These are phyloP conservation scores for Auriscalpium orientale DNA, from an alignment of 768 basidiomycete species.

Conservation along the genomic window DNA sequence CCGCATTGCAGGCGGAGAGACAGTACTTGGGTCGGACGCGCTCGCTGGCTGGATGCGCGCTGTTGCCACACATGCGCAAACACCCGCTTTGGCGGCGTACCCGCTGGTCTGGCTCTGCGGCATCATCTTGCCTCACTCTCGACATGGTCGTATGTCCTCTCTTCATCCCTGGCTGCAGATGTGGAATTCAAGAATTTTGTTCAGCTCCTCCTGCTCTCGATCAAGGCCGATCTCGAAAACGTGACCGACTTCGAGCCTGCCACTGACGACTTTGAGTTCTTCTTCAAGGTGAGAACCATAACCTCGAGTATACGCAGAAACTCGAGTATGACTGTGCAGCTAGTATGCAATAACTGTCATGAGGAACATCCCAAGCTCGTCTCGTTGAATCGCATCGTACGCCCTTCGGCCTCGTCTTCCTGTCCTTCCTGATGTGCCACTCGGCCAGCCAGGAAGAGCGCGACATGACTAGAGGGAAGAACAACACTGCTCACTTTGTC, in stretches of 20 bases:
- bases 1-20: background rate
- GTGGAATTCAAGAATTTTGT: conserved; percentile 12
- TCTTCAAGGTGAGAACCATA: conserved; percentile 52
- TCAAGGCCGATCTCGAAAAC: conserved; percentile 76
- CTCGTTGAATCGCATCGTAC: conserved; percentile 62
- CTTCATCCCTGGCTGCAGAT: too few species aligned
- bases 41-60: background rate
- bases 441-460: conserved; percentile 48
- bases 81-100: background rate
- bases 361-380: conserved; percentile 70
- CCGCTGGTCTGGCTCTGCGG: too few species aligned
- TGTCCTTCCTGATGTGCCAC: background rate
- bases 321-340: conserved; percentile 29
- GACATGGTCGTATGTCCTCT: conserved; percentile 43
- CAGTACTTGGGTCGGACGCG: too few species aligned
- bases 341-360: conserved; percentile 74
- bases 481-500: conserved; percentile 67
- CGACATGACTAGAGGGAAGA: conserved; percentile 60
- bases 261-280: conserved; percentile 66
- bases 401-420: background rate
- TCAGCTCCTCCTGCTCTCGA: conserved; percentile 55
- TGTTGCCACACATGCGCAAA: conserved; percentile 13
- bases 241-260: conserved; percentile 63
- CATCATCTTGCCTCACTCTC: background rate
- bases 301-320: too few species aligned